Evolutionary conservation across 2,329 filamentous ascomycete genomes (phyloP).

Genomic region (Alternaria consortialis): DNA sequence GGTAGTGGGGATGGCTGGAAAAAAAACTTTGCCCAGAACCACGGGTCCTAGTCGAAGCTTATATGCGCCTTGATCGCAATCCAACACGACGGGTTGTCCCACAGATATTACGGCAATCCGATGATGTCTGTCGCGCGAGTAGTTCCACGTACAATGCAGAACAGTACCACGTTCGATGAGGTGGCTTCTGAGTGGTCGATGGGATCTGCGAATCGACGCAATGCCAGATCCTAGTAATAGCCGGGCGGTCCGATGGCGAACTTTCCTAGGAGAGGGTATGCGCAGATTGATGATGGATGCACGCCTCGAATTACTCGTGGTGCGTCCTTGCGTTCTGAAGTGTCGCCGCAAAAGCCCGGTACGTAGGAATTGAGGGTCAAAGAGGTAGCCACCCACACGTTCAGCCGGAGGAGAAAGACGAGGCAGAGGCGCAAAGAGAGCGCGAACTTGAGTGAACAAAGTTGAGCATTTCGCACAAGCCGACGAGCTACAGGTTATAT

Average conservation of each 20-base stretch:
- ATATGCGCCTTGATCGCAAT: constrained; percentile 18
- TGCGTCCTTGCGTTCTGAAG: not conserved
- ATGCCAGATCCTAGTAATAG: constrained; percentile 26
- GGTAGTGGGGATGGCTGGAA: not conserved
- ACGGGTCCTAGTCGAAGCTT: constrained; percentile 17
- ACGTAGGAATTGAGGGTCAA: constrained; percentile 2
- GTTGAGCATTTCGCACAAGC: constrained; percentile 12
- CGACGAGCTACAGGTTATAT: constrained; percentile 28
- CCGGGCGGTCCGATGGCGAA: constrained; percentile 26
- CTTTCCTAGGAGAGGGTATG: constrained; percentile 1
- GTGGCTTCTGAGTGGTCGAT: constrained; percentile 29
- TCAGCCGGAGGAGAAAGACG: not conserved
- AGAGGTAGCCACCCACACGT: constrained; percentile 1
- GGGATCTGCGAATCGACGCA: constrained; percentile 10
- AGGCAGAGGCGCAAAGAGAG: constrained; percentile 13
- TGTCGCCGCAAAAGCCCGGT: not conserved
- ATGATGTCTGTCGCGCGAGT: constrained; percentile 5
- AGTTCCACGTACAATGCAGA: constrained; percentile 22
- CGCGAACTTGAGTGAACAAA: constrained; percentile 16
- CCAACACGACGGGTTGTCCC: not conserved
- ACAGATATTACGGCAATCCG: not conserved
- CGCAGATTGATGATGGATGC: not conserved
- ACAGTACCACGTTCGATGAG: constrained; percentile 28
- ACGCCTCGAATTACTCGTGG: not conserved
- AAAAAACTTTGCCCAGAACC: not conserved